These are phyloP conservation scores for Penicillium frequentans DNA, from an alignment of 2,329 filamentous ascomycete species.

Conservation along the genomic window DNA sequence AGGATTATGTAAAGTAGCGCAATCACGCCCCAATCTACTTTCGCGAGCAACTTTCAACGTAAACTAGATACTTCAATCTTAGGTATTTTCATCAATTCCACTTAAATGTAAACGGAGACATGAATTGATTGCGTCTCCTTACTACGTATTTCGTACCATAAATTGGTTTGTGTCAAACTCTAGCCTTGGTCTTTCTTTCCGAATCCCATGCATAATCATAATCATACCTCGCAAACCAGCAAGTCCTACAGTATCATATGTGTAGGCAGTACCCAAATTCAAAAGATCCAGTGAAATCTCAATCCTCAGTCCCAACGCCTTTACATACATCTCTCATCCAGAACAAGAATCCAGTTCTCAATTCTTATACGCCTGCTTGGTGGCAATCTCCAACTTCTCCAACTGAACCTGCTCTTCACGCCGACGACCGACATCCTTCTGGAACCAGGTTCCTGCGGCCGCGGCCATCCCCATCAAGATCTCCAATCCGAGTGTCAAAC, in stretches of 20 bases:
- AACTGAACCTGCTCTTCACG: slow-evolving; percentile 25
- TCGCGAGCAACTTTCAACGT: no score
- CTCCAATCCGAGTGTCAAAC: slow-evolving; percentile 35
- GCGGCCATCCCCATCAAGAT: slow-evolving; percentile 34
- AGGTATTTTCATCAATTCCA: neutral
- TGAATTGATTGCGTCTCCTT: no score
- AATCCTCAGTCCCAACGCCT: neutral
- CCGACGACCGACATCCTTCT: slow-evolving; percentile 29
- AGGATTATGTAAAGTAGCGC: slow-evolving; percentile 8
- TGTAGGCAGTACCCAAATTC: neutral
- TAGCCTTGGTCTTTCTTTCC: neutral
- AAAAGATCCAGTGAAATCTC: neutral
- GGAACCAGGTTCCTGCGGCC: slow-evolving; percentile 31
- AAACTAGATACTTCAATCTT: neutral
- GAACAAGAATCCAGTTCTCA: neutral
- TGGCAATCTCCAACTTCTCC: slow-evolving; percentile 28
- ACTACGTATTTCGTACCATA: neutral
- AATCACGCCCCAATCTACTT: neutral
- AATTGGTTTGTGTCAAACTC: neutral
- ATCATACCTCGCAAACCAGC: neutral
- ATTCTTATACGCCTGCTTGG: slow-evolving; percentile 22
- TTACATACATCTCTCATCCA: neutral
- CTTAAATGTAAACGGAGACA: no score
- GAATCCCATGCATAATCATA: neutral
- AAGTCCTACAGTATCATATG: neutral